Evolutionary conservation across 208 protist species (phyloP).

Genomic region (Trichomonas vaginalis): DNA sequence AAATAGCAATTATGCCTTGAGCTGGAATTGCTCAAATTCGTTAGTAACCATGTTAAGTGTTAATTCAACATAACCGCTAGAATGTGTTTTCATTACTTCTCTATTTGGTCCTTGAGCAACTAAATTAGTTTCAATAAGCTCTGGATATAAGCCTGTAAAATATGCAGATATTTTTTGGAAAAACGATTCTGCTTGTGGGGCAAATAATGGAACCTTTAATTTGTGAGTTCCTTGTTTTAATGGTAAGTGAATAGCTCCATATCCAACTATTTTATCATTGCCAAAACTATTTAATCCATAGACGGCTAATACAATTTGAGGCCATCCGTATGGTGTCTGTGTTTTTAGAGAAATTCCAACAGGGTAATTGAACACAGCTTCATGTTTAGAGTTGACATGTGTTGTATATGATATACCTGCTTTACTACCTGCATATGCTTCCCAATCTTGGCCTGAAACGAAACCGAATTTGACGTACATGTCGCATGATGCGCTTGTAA

Average conservation of each 20-base stretch:
- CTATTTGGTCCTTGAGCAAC: conserved; percentile 19
- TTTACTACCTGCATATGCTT: neutral
- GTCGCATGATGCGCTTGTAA: neutral
- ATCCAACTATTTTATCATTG: conserved; percentile 25
- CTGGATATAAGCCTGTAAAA: conserved; percentile 21
- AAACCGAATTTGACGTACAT: neutral
- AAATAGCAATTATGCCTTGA: neutral
- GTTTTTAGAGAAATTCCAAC: neutral
- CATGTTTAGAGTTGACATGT: neutral
- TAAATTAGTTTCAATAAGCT: conserved; percentile 19
- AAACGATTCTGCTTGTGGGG: conserved; percentile 10
- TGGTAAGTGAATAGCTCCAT: conserved; percentile 21
- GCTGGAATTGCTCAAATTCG: neutral
- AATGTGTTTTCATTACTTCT: conserved; percentile 21
- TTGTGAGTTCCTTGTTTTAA: conserved; percentile 14
- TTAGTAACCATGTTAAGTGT: conserved; percentile 22
- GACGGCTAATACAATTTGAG: conserved; percentile 21
- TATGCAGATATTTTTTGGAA: conserved; percentile 2
- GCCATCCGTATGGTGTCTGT: conserved; percentile 20
- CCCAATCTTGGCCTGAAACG: neutral
- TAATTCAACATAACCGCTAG: conserved; percentile 10
- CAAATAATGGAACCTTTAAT: conserved; percentile 10
- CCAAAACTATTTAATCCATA: conserved; percentile 30
- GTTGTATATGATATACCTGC: neutral
- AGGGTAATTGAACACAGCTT: conserved; percentile 20